Percentiles rank a stretch among this genome's conserved stretches.
Conservation (phyloP, 768 basidiomycete species). For the Suillus subluteus region DNA sequence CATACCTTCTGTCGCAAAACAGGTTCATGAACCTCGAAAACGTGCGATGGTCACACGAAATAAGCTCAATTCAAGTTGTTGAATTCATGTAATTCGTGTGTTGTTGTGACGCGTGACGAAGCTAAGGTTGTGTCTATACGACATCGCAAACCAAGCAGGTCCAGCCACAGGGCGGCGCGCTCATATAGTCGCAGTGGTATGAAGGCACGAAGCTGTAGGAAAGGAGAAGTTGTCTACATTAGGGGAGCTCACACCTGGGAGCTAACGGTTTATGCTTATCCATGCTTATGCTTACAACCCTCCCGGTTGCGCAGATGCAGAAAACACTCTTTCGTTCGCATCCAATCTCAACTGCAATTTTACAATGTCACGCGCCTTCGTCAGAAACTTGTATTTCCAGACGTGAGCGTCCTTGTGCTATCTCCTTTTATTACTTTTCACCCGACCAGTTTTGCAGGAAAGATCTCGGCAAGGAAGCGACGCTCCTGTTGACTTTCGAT, state of each 20-base stretch:
- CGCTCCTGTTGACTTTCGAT: not conserved
- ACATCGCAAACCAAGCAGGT: not conserved
- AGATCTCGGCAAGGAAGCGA: not conserved
- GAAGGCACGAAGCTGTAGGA: not conserved
- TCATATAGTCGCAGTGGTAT: not conserved
- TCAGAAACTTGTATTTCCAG: conserved; percentile 6
- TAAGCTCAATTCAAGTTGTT: too few species aligned
- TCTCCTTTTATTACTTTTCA: not conserved
- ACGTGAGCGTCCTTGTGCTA: not conserved
- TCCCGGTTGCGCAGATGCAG: too few species aligned
- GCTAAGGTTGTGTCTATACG: not conserved
- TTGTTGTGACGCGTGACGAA: too few species aligned
- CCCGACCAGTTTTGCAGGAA: not conserved
- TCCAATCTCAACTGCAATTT: not conserved
- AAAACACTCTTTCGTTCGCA: too few species aligned
- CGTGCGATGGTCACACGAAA: too few species aligned
- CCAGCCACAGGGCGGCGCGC: not conserved
- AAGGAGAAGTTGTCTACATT: too few species aligned
- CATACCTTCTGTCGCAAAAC: too few species aligned
- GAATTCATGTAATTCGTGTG: too few species aligned
- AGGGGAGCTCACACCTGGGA: too few species aligned
- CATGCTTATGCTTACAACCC: too few species aligned
- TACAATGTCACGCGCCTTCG: not conserved
- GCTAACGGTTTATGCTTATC: too few species aligned
- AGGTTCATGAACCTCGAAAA: too few species aligned